These are phyloP conservation scores for Pichia nanzhaoensis DNA, from an alignment of 805 yeast genomes.

Conservation along the genomic window DNA sequence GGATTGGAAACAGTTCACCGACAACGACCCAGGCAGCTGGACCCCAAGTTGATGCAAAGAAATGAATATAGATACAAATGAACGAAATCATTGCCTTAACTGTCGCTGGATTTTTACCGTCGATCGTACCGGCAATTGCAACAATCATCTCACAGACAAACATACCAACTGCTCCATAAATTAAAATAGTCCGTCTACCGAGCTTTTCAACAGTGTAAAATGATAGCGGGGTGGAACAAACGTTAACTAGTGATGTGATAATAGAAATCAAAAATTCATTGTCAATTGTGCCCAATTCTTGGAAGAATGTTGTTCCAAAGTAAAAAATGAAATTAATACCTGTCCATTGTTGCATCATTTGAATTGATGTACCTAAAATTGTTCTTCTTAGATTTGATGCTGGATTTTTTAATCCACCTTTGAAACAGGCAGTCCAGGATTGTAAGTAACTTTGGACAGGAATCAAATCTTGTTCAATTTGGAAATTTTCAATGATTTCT, in stretches of 20 bases:
- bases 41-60: conserved; percentile 82
- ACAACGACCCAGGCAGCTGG: conserved; percentile 66
- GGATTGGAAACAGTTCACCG: conserved; percentile 61
- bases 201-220: conserved; percentile 45
- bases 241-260: conserved; percentile 48
- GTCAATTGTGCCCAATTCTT: conserved; percentile 38
- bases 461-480: conserved; percentile 35
- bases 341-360: conserved; percentile 63
- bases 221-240: conserved; percentile 47
- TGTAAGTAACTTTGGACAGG: conserved; percentile 32
- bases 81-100: conserved; percentile 33
- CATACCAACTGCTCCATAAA: conserved; percentile 47
- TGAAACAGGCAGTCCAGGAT: conserved; percentile 40
- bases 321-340: conserved; percentile 74
- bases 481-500: conserved; percentile 46
- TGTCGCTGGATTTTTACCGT: conserved; percentile 24
- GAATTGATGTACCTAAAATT: conserved; percentile 37
- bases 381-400: conserved; percentile 39
- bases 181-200: conserved; percentile 49
- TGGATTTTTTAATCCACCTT: conserved; percentile 31
- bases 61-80: conserved; percentile 57
- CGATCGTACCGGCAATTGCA: conserved; percentile 34
- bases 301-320: conserved; percentile 65
- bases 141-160: conserved; percentile 50
- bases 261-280: conserved; percentile 47